Evolutionary conservation across 805 yeast species (phyloP), one percentile per base, ranked within the genome.

Genomic region (Wickerhamia fluorescens): DNA sequence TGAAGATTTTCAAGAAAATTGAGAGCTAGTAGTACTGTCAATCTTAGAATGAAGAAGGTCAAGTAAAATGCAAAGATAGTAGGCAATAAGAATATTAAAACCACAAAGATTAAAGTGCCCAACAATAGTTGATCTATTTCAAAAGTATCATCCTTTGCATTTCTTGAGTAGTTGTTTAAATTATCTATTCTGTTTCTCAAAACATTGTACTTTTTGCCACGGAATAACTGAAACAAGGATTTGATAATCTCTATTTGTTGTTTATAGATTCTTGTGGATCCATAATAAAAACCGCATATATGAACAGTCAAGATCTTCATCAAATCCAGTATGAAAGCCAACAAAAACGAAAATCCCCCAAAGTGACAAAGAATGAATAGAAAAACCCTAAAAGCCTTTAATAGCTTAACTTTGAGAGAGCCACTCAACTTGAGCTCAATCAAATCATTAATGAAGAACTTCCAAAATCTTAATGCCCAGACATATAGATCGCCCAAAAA

Each of bases 101-200:
- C 74, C 27, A 89, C 85, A 55, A 92, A 92, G 11, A 89, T 54
- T 33, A 92, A 66, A 3, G 96, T 92, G 0, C 98, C 98, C 48
- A 89, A 58, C 27, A 94, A 59, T 32, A 89, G 63, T 46, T 88
- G 95, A 49, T 88, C 96, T 14, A 89, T 60, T 35, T 83, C 89
- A 51, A 83, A 89, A 17, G 45, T 45, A 7, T 47, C 45, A 3
- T 28, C 35, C 5, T 32, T 25, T 5, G 38, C 35, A 3, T 39
- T 42, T n/a, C 34, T 32, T n/a, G 51, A 40, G 25, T 53, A 47
- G 30, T 44, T 50, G 49, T 80, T 74, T 37, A 87, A 76, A 15
- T 78, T 75, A 51, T 92, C 99, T 18, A 87, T 75, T 61, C 98
- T 76, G 31, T 83, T 68, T 41, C 97, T 71, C 44, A 92, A 58